Evolutionary conservation across 176 grass and related monocot genomes (phyloP), one percentile per base, ranked within the genome.

Genomic region (Chrysopogon serrulatus): DNA sequence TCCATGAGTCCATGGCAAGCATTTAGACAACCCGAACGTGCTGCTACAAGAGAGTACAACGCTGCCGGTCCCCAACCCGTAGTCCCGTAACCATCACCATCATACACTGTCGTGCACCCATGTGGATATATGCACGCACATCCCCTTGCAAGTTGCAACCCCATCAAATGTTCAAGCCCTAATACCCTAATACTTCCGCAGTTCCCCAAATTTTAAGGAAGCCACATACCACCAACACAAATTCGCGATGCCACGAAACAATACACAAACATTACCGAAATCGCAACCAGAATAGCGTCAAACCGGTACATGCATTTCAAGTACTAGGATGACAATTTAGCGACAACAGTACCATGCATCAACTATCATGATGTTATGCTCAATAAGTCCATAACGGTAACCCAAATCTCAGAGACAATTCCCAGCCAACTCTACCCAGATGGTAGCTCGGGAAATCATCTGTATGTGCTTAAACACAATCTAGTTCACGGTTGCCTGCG

Each of bases 391-490:
- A 28, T 74, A 15, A 60, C 32, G 13, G 78, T 81, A 63, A 27
- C 33, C 39, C 44, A 80, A 65, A 79, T 73, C 33, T 54, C 56
- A 41, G 26, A 12, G 14, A 34, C 11, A 73, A 82, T 24, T 36
- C 43, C 27, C n/a, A 73, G 62, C 40, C 26, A 24, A 51, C 79
- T 83, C 71, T 36, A 78, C 39, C 54, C 24, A 72, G 67, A 84
- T 19, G 71, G 21, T 56, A 84, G n/a, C 61, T 2, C 48, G 35
- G 43, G 56, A 60, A 76, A 68, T 40, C 48, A 66, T 24, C 56
- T 77, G 18, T 27, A 14, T 43, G 61, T 63, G 77, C 45, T 43
- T 45, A 80, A 77, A 69, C 26, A 12, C 36, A 17, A 73, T 71
- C 74, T 61, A 42, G 69, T 23, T 69, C 84, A 68, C 47, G 70